Evolutionary conservation across 768 basidiomycete genomes (phyloP).

Genomic region (Hemileccinum impolitum): DNA sequence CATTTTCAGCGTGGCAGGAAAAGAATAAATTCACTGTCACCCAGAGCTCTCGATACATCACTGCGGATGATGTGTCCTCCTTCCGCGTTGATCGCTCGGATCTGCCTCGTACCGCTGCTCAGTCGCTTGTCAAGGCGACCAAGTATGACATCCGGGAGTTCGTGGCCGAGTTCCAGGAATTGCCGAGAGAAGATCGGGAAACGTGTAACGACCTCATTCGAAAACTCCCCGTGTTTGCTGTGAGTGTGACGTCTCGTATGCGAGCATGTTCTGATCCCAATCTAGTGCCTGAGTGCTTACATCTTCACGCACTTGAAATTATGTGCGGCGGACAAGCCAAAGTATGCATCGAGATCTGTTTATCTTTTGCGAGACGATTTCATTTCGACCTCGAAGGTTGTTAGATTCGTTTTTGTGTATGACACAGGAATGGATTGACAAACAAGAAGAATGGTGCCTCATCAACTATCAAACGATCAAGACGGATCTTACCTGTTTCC

Average conservation of each 20-base stretch:
- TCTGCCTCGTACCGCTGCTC: constrained; percentile 19
- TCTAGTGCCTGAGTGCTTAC: constrained; percentile 21
- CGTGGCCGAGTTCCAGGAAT: constrained; percentile 11
- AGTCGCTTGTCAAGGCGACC: constrained; percentile 17
- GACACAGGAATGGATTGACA: constrained; percentile 19
- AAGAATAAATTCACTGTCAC: constrained; percentile 4
- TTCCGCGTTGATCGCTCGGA: constrained; percentile 26
- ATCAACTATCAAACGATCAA: constrained; percentile 20
- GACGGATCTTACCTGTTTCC: constrained; percentile 8
- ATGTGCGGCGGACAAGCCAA: constrained; percentile 16
- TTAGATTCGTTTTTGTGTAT: constrained; percentile 11
- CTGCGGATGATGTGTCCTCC: constrained; percentile 20
- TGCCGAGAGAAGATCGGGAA: constrained; percentile 13
- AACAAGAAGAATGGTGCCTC: constrained; percentile 23
- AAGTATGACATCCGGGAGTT: constrained; percentile 22
- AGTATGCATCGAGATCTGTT: constrained; percentile 4
- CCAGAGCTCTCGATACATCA: constrained; percentile 12
- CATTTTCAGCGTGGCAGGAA: constrained; percentile 22
- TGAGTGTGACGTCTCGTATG: constrained; percentile 1
- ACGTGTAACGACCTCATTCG: constrained; percentile 17
- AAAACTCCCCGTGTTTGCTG: constrained; percentile 21
- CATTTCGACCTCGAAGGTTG: constrained; percentile 11
- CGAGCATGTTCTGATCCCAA: not conserved
- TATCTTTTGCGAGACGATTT: not conserved
- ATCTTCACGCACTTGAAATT: constrained; percentile 26